Percentiles rank a stretch among this genome's conserved stretches.
These are phyloP conservation scores for Pluteus cervinus DNA, from an alignment of 768 basidiomycete species.

Conservation along the genomic window DNA sequence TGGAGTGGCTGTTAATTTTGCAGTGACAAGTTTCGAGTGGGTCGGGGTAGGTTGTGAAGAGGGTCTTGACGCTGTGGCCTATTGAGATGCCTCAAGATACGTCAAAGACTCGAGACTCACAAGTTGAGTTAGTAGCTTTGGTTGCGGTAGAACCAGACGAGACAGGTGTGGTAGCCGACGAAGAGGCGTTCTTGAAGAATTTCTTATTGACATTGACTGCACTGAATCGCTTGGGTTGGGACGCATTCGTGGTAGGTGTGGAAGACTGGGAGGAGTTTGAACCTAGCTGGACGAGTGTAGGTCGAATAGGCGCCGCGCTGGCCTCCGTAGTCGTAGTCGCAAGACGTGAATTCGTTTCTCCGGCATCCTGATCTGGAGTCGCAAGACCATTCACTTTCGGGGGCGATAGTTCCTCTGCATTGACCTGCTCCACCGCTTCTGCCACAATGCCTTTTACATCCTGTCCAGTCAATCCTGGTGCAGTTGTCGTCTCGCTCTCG, in stretches of 20 bases:
- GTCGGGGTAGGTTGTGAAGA: conserved; percentile 44
- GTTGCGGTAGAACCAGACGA: conserved; percentile 34
- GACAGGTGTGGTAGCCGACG: conserved; percentile 43
- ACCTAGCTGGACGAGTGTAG: conserved; percentile 40
- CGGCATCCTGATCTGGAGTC: conserved; percentile 12
- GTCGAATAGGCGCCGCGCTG: conserved; percentile 26
- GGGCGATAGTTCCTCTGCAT: conserved; percentile 1
- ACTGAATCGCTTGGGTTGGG: conserved; percentile 77
- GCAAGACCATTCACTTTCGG: too few relatives aligned
- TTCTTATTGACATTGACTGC: conserved; percentile 94
- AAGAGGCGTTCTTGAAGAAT: conserved; percentile 86
- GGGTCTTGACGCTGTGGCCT: conserved; percentile 62
- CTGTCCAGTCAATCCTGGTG: conserved; percentile 37
- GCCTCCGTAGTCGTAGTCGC: conserved; percentile 16
- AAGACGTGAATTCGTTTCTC: conserved; percentile 17
- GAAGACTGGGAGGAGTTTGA: conserved; percentile 27
- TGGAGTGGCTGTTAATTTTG: conserved; percentile 73
- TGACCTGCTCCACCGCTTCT: conserved; percentile 17
- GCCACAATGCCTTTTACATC: conserved; percentile 20
- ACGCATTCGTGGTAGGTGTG: conserved; percentile 18
- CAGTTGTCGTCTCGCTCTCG: conserved; percentile 41
- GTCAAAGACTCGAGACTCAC: conserved; percentile 37
- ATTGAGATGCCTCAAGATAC: too few relatives aligned
- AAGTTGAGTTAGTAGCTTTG: conserved; percentile 46
- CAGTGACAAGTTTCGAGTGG: conserved; percentile 80